Conservation (phyloP, 2,329 filamentous ascomycete genomes). For the Aspergillus sp. region DNA sequence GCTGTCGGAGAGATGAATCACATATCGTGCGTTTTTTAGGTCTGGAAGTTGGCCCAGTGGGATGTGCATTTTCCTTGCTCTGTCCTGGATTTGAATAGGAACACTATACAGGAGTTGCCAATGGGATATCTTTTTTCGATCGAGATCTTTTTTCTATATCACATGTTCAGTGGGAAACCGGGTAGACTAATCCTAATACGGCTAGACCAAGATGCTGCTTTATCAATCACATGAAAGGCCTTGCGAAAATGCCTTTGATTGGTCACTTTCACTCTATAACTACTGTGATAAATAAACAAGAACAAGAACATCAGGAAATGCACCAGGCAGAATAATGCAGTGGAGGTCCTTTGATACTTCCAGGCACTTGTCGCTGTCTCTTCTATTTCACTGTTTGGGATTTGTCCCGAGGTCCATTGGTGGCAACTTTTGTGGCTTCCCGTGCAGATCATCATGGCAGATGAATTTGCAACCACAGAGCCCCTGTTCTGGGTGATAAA, state of each 20-base stretch:
- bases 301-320: background rate
- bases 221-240: background rate
- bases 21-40: slow-evolving; percentile 36
- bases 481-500: too few species aligned
- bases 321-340: background rate
- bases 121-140: background rate
- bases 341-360: too few species aligned
- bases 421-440: too few species aligned
- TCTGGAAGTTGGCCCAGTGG: slow-evolving; percentile 23
- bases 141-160: background rate
- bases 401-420: too few species aligned
- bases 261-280: background rate
- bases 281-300: background rate
- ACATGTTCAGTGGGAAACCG: background rate
- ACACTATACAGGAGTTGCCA: background rate
- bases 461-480: too few species aligned
- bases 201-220: background rate
- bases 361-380: too few species aligned
- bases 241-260: background rate
- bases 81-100: background rate
- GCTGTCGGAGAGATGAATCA: slow-evolving; percentile 36
- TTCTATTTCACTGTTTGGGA: too few species aligned
- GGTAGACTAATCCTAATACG: background rate
- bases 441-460: too few species aligned
- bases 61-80: slow-evolving; percentile 5